Percentiles rank a stretch among this genome's conserved stretches.
These are phyloP conservation scores for Euphorbia lathyris DNA, from an alignment of 345 rosid genomes.

Conservation along the genomic window DNA sequence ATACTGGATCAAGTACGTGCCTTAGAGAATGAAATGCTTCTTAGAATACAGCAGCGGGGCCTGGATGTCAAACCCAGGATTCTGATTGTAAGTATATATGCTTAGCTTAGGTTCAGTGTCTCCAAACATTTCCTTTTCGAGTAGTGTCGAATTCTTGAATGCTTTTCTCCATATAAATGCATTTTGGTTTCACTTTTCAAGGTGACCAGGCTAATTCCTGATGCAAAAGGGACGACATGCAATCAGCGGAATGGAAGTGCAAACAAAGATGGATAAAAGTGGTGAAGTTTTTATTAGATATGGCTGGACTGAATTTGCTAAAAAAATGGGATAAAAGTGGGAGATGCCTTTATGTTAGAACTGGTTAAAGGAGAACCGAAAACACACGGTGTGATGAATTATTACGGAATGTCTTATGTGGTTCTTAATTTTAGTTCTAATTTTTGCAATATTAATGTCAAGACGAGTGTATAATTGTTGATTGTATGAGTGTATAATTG, in stretches of 20 bases:
- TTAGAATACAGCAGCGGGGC: constrained; percentile 84
- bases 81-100: constrained; percentile 61
- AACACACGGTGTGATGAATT: no score
- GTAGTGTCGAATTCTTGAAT: constrained; percentile 3
- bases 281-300: no score
- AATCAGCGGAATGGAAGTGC: constrained; percentile 79
- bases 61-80: constrained; percentile 77
- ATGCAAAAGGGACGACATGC: constrained; percentile 90
- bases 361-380: no score
- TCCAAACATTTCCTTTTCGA: not conserved
- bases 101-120: not conserved
- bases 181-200: constrained; percentile 25
- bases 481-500: no score
- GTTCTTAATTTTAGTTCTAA: no score
- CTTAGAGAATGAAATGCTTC: constrained; percentile 82
- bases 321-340: no score
- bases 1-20: constrained; percentile 99
- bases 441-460: no score
- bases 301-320: no score
- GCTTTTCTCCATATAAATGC: constrained; percentile 2
- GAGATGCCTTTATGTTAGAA: no score
- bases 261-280: no score
- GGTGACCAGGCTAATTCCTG: constrained; percentile 94
- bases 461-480: no score
- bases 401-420: no score